These are phyloP conservation scores for Trifolium repens DNA, from an alignment of 306 rosid species.

Conservation along the genomic window DNA sequence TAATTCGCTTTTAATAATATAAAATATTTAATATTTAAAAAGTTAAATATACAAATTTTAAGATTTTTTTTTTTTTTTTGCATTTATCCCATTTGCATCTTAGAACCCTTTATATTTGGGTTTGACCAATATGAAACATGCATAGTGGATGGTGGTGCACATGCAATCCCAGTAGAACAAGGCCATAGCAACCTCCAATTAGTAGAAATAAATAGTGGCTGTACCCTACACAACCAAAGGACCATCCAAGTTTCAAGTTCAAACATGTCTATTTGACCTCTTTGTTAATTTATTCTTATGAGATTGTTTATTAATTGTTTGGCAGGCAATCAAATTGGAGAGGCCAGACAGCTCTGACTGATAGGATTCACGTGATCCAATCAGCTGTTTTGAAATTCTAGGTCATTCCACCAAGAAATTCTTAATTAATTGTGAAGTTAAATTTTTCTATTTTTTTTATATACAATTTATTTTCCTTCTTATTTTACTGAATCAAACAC, in stretches of 20 bases:
- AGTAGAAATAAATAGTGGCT: slow-evolving; percentile 29
- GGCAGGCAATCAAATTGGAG: not conserved
- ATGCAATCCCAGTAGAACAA: slow-evolving; percentile 36
- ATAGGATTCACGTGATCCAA: slow-evolving; percentile 68
- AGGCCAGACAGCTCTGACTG: slow-evolving; percentile 47
- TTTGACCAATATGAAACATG: slow-evolving; percentile 49
- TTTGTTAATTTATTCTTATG: slow-evolving; percentile 6
- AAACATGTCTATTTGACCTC: slow-evolving; percentile 44
- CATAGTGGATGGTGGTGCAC: slow-evolving; percentile 35
- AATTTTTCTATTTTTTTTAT: not conserved
- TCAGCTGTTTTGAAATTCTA: slow-evolving; percentile 55
- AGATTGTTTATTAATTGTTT: not conserved
- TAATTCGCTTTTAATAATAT: too few species aligned
- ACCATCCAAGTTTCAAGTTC: slow-evolving; percentile 35
- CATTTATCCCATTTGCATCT: too few species aligned
- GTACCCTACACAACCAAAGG: slow-evolving; percentile 27
- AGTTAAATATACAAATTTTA: too few species aligned
- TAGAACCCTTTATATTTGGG: slow-evolving; percentile 44
- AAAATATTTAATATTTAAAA: too few species aligned
- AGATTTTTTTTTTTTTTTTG: too few species aligned
- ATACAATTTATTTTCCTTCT: not conserved
- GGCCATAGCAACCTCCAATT: slow-evolving; percentile 8
- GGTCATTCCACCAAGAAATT: slow-evolving; percentile 42
- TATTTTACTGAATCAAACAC: not conserved
- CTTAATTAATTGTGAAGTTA: not conserved